Percentiles rank a stretch among this genome's conserved stretches.
These are phyloP conservation scores for Aspergillus campestris DNA, from an alignment of 495 filamentous ascomycete species.

Conservation along the genomic window DNA sequence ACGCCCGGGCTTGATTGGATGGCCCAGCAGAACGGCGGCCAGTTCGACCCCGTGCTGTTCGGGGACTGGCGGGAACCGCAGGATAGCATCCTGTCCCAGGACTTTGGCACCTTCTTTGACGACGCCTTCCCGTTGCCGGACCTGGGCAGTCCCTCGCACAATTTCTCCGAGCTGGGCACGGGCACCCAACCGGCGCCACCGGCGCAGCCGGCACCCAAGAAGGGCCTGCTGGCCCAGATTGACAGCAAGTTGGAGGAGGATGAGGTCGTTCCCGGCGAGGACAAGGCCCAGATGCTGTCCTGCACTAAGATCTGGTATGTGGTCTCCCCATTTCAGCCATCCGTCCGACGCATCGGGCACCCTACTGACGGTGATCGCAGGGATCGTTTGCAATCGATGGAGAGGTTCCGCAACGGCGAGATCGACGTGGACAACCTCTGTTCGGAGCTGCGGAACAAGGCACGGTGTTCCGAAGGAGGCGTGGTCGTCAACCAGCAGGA, in stretches of 20 bases:
- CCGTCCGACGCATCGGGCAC: too few species aligned
- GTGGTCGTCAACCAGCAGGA: conserved; percentile 88
- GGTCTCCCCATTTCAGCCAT: not conserved
- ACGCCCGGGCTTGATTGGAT: conserved; percentile 60
- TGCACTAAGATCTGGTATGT: conserved; percentile 92
- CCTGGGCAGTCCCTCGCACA: conserved; percentile 66
- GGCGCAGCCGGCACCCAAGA: conserved; percentile 43
- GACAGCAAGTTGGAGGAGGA: conserved; percentile 60
- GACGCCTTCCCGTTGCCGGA: conserved; percentile 77
- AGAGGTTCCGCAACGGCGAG: conserved; percentile 77
- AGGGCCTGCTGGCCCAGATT: conserved; percentile 64
- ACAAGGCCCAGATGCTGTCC: conserved; percentile 57
- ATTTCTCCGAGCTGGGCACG: conserved; percentile 40
- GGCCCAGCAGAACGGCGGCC: conserved; percentile 73
- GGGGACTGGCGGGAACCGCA: conserved; percentile 90
- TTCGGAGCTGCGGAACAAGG: conserved; percentile 89
- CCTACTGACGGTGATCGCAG: conserved; percentile 38
- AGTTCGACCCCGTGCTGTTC: conserved; percentile 89
- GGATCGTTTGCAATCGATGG: conserved; percentile 84
- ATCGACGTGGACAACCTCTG: conserved; percentile 91
- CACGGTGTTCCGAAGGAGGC: conserved; percentile 86
- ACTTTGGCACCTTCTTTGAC: conserved; percentile 73
- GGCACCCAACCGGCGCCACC: too few species aligned
- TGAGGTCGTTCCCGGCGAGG: conserved; percentile 57
- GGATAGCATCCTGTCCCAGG: conserved; percentile 59